phyloP scores from a whole-genome alignment of 352 stramenopile genomes.

The Globisporangium cystogenes region DNA sequence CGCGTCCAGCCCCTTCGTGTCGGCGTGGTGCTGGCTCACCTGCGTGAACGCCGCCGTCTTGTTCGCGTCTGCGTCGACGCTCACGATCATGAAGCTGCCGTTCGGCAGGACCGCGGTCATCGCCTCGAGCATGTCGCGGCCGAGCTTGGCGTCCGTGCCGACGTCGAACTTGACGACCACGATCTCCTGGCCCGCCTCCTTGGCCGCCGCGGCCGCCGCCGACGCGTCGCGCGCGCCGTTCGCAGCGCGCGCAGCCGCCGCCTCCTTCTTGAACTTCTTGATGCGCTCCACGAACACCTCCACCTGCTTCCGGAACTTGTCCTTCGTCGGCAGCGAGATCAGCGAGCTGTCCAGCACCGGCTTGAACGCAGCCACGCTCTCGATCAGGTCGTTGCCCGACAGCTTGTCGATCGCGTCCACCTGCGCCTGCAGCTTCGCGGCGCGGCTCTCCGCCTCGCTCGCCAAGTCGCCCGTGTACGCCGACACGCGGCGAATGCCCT shows the following conservation, averaged over 20 bases:
- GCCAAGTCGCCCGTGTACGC: slow-evolving; percentile 91
- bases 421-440: too few relatives aligned
- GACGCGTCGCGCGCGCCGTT: slow-evolving; percentile 64
- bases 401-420: slow-evolving; percentile 75
- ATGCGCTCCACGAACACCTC: slow-evolving; percentile 67
- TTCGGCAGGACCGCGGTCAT: slow-evolving; percentile 73
- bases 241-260: slow-evolving; percentile 52
- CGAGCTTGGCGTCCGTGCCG: slow-evolving; percentile 92
- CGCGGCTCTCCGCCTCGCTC: slow-evolving; percentile 78
- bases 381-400: slow-evolving; percentile 68
- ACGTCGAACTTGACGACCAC: slow-evolving; percentile 92
- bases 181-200: slow-evolving; percentile 54
- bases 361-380: slow-evolving; percentile 90
- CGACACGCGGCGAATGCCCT: slow-evolving; percentile 96
- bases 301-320: slow-evolving; percentile 72
- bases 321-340: slow-evolving; percentile 90
- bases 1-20: slow-evolving; percentile 73
- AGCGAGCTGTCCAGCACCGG: slow-evolving; percentile 83
- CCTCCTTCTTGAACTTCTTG: slow-evolving; percentile 81
- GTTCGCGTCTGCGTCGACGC: slow-evolving; percentile 86
- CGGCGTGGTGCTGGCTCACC: slow-evolving; percentile 80
- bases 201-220: slow-evolving; percentile 46
- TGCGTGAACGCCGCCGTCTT: slow-evolving; percentile 93
- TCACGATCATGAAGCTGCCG: slow-evolving; percentile 92
- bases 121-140: slow-evolving; percentile 92